Conservation (phyloP, 129 eudicot genomes). For the Artemisia annua region DNA sequence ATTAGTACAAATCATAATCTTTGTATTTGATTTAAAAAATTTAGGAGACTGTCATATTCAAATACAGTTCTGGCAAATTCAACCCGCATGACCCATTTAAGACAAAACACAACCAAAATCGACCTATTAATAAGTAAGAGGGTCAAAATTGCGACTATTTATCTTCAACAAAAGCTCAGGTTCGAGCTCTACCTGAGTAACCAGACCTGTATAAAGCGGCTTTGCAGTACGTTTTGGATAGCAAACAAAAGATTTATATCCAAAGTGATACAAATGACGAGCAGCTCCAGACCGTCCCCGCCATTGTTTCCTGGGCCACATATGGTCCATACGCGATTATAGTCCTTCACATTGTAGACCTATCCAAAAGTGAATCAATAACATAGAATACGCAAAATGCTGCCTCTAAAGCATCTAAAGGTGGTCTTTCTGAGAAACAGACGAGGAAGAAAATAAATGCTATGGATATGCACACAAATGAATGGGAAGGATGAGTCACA, state of each 20-base stretch:
- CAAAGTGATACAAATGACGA: conserved; percentile 95
- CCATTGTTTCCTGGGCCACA: conserved; percentile 99
- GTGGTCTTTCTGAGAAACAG: no score
- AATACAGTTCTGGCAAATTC: background rate
- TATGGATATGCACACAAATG: conserved; percentile 17
- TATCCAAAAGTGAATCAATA: conserved; percentile 24
- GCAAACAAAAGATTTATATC: conserved; percentile 77
- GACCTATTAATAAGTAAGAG: background rate
- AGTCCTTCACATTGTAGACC: conserved; percentile 72
- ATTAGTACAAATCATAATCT: background rate
- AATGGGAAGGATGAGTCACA: background rate
- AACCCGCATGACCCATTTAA: background rate
- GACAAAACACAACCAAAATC: background rate
- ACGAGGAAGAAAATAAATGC: background rate
- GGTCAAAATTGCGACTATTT: background rate
- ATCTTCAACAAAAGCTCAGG: conserved; percentile 10
- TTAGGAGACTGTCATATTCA: background rate
- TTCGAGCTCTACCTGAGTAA: conserved; percentile 74
- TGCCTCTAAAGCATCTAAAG: conserved; percentile 3
- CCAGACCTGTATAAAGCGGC: conserved; percentile 82
- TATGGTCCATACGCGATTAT: conserved; percentile 72
- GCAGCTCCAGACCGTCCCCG: conserved; percentile 97
- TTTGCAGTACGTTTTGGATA: conserved; percentile 91
- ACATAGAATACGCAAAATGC: background rate
- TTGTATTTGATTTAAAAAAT: background rate